Evolutionary conservation across 345 rosid genomes (phyloP), one percentile per base, ranked within the genome.

Genomic region (Aurinia saxatilis): DNA sequence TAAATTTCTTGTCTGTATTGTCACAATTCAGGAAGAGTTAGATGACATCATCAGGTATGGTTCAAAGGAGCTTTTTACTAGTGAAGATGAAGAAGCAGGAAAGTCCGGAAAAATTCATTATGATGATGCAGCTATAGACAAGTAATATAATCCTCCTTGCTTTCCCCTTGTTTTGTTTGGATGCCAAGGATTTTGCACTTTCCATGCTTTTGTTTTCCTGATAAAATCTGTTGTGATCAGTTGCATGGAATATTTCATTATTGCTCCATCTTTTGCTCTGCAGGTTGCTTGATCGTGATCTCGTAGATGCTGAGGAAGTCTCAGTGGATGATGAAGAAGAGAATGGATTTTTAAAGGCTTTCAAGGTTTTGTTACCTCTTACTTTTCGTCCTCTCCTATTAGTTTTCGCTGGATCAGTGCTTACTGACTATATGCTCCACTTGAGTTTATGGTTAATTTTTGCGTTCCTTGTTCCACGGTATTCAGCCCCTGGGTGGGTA

Each of bases 1-100:
- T 19, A 29, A 65, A 15, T 59, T 19, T 66, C 52, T 50, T 35
- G 18, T 50, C 38, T 57, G 48, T 27, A 57, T 71, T 57, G 13
- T 49, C 37, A 33, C 62, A 34, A 55, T 67, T 41, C 75, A 95
- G 99, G 97, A 95, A 77, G 96, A 95, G 74, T 70, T 95, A 47
- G 99, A 95, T 79, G 97, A 95, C 77, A 95, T 90, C 60, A 86
- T 95, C 69, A 84, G 97, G 71, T 90, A 90, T 74, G 99, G 99
- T 60, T 95, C 99, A 46, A 90, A 86, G 79, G 99, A 95, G 72
- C 81, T 95, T 53, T 95, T 95, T 82, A 90, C 89, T 44, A 95
- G 90, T 60, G 98, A 95, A 78, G 92, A 84, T 54, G 98, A 95
- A 53, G 98, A 90, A 78, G 89, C 86, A 33, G 86, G 92, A 58